Evolutionary conservation across 768 basidiomycete species (phyloP).

Genomic region (Xerocomus spinulosus): DNA sequence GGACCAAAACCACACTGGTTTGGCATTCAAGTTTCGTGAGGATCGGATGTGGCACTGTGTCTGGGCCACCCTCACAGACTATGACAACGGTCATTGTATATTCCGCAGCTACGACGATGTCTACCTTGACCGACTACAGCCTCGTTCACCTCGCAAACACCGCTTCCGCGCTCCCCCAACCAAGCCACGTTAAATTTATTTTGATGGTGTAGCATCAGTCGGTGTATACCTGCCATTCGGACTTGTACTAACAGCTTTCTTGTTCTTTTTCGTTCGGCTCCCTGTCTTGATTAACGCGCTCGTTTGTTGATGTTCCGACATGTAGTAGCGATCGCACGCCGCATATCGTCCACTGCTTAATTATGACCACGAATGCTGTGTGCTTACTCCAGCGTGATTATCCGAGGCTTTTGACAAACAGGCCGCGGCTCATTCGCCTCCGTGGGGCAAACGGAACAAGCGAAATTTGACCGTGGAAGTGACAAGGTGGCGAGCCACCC

Average conservation of each 20-base stretch:
- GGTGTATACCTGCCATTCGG: constrained; percentile 12
- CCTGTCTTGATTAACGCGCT: constrained; percentile 16
- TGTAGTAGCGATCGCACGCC: constrained; percentile 5
- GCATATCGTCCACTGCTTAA: constrained; percentile 3
- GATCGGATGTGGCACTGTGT: constrained; percentile 55
- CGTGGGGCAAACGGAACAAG: not conserved
- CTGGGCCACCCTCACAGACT: constrained; percentile 57
- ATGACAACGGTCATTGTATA: constrained; percentile 42
- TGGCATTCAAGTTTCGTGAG: constrained; percentile 54
- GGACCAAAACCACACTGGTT: constrained; percentile 34
- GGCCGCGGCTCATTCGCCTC: not conserved
- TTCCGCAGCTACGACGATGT: constrained; percentile 61
- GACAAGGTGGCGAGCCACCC: not conserved
- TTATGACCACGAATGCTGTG: constrained; percentile 5
- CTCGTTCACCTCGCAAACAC: constrained; percentile 39
- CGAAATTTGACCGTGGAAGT: not conserved
- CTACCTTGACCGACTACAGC: constrained; percentile 46
- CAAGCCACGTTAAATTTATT: constrained; percentile 17
- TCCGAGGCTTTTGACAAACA: constrained; percentile 3
- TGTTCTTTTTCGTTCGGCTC: constrained; percentile 1
- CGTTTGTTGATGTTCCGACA: constrained; percentile 1
- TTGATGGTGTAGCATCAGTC: constrained; percentile 7
- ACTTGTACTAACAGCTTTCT: constrained; percentile 14
- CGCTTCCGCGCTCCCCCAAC: constrained; percentile 18
- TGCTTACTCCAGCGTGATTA: constrained; percentile 5